Conservation (phyloP, 2,329 filamentous ascomycete species). For the Epichloe baconii region DNA sequence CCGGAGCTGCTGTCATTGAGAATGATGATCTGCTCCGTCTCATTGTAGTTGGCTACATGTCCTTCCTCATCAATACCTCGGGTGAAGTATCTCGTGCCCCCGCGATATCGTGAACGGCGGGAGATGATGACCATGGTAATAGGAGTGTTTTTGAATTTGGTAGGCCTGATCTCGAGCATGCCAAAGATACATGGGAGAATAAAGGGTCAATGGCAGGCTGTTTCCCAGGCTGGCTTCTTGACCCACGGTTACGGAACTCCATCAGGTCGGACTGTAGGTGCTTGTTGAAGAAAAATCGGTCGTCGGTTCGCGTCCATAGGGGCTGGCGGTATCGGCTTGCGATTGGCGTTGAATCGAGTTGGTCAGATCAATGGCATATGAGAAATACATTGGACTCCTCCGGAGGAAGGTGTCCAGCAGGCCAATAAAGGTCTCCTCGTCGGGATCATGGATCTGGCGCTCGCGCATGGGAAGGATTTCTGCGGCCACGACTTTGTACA, state of each 20-base stretch:
- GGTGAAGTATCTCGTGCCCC: slow-evolving; percentile 88
- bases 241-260: slow-evolving; percentile 59
- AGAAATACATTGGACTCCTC: slow-evolving; percentile 89
- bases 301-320: slow-evolving; percentile 84
- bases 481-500: slow-evolving; percentile 83
- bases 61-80: slow-evolving; percentile 87
- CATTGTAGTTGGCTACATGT: slow-evolving; percentile 97
- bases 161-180: slow-evolving; percentile 83
- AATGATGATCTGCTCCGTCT: slow-evolving; percentile 87
- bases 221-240: slow-evolving; percentile 49
- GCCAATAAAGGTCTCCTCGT: slow-evolving; percentile 82
- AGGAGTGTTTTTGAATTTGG: slow-evolving; percentile 70
- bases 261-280: slow-evolving; percentile 87
- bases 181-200: slow-evolving; percentile 94
- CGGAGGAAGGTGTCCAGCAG: slow-evolving; percentile 74
- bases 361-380: slow-evolving; percentile 91
- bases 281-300: slow-evolving; percentile 98
- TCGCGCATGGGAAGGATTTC: slow-evolving; percentile 92
- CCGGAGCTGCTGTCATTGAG: slow-evolving; percentile 70
- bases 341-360: slow-evolving; percentile 94
- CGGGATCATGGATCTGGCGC: slow-evolving; percentile 76
- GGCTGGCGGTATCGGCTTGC: slow-evolving; percentile 54
- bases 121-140: slow-evolving; percentile 83
- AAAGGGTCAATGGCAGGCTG: slow-evolving; percentile 70
- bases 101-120: slow-evolving; percentile 73